Percentiles rank a stretch among this genome's conserved stretches.
phyloP scores from a whole-genome alignment of 345 rosid genomes.

The Trapa bicornis region DNA sequence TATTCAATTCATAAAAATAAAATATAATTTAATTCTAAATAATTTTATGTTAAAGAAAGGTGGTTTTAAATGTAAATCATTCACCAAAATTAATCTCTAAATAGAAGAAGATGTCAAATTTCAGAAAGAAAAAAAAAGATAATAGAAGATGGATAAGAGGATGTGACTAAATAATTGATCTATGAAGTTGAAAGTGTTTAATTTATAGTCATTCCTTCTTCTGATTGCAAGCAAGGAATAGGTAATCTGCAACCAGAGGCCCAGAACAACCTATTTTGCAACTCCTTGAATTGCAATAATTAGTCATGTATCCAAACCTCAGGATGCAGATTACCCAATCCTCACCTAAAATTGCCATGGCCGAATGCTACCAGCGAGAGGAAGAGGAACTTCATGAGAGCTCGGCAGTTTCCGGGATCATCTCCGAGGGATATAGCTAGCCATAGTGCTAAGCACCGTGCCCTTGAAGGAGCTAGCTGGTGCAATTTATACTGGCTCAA shows the following conservation, averaged over 20 bases:
- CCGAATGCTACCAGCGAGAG: not conserved
- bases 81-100: too few species aligned
- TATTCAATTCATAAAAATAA: too few species aligned
- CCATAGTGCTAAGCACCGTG: not conserved
- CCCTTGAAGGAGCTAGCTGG: not conserved
- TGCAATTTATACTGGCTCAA: constrained; percentile 1
- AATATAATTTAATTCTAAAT: too few species aligned
- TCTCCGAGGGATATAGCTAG: not conserved
- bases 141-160: not conserved
- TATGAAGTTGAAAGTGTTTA: not conserved
- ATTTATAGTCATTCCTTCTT: not conserved
- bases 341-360: not conserved
- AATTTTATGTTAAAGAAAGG: too few species aligned
- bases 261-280: not conserved
- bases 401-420: constrained; percentile 9
- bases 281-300: not conserved
- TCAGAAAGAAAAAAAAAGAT: too few species aligned
- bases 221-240: not conserved
- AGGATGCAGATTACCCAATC: constrained; percentile 1
- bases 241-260: constrained; percentile 1
- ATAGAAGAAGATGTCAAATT: too few species aligned
- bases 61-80: too few species aligned
- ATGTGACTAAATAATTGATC: not conserved
- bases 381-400: too few species aligned
- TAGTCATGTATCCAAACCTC: not conserved